Evolutionary conservation across 345 rosid genomes (phyloP).

Genomic region (Leavenworthia alabamica): DNA sequence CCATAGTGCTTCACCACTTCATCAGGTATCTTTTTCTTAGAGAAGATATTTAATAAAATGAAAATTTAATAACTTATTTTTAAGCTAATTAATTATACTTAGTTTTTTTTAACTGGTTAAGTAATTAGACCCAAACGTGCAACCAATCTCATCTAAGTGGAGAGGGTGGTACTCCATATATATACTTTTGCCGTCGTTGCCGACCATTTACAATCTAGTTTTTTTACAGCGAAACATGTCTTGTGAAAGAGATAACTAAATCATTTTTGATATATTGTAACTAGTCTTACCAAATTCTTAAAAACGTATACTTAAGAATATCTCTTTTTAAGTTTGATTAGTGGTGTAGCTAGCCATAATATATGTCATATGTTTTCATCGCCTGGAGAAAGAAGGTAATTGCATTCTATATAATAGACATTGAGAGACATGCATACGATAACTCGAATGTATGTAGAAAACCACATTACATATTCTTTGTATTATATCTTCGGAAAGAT

Average conservation of each 20-base stretch:
- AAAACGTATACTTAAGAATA: neutral
- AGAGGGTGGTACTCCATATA: neutral
- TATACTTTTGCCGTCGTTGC: slow-evolving; percentile 4
- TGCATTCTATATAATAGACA: neutral
- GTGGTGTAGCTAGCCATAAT: too few species aligned
- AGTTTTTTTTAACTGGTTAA: neutral
- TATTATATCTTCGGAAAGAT: neutral
- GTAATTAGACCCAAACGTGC: slow-evolving; percentile 25
- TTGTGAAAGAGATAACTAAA: neutral
- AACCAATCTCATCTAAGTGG: slow-evolving; percentile 22
- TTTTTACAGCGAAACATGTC: neutral
- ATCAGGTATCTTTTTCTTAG: neutral
- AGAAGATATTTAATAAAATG: neutral
- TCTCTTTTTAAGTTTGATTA: too few species aligned
- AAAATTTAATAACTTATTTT: neutral
- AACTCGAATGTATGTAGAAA: neutral
- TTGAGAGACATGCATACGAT: slow-evolving; percentile 3
- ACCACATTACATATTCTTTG: neutral
- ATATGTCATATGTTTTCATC: neutral
- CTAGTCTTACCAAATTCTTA: neutral
- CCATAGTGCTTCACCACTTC: slow-evolving; percentile 27
- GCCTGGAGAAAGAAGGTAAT: neutral
- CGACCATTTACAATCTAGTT: slow-evolving; percentile 1
- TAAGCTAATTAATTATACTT: neutral
- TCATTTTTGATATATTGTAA: neutral